Conservation (phyloP, 768 basidiomycete genomes). For the Suillus hirtellus region DNA sequence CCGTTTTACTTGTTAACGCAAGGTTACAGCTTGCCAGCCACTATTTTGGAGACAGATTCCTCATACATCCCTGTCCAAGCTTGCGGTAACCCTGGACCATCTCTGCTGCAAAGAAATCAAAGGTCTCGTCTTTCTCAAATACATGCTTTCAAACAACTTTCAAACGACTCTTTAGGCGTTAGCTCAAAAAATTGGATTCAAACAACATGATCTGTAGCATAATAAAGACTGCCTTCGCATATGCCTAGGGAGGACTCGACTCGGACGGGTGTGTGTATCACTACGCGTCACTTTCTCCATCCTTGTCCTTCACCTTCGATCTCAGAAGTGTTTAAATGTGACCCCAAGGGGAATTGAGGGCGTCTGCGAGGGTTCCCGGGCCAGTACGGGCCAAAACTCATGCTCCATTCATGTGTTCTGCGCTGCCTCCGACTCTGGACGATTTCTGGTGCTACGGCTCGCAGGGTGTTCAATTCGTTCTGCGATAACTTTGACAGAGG, state of each 20-base stretch:
- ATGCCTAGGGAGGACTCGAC: too few species aligned
- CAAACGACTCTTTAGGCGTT: too few species aligned
- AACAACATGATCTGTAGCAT: neutral
- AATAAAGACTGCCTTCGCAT: neutral
- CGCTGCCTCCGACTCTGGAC: constrained; percentile 27
- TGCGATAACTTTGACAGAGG: constrained; percentile 20
- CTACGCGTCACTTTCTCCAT: constrained; percentile 18
- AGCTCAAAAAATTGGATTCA: too few species aligned
- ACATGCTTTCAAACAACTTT: too few species aligned
- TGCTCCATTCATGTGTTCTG: constrained; percentile 26
- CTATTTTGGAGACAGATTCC: too few species aligned
- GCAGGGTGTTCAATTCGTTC: constrained; percentile 14
- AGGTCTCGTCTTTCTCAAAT: too few species aligned
- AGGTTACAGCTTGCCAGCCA: neutral
- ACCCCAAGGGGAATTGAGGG: neutral
- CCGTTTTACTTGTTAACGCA: neutral
- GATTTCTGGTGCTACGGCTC: constrained; percentile 27
- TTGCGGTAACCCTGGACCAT: too few species aligned
- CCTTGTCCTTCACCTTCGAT: constrained; percentile 18
- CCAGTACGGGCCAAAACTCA: constrained; percentile 12
- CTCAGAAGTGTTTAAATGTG: constrained; percentile 8
- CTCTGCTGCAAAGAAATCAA: too few species aligned
- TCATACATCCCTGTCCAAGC: too few species aligned
- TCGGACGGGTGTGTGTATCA: neutral
- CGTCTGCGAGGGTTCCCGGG: constrained; percentile 5